Base-by-base conservation (phyloP, 768 basidiomycete genomes). In the Pholiota molesta region DNA sequence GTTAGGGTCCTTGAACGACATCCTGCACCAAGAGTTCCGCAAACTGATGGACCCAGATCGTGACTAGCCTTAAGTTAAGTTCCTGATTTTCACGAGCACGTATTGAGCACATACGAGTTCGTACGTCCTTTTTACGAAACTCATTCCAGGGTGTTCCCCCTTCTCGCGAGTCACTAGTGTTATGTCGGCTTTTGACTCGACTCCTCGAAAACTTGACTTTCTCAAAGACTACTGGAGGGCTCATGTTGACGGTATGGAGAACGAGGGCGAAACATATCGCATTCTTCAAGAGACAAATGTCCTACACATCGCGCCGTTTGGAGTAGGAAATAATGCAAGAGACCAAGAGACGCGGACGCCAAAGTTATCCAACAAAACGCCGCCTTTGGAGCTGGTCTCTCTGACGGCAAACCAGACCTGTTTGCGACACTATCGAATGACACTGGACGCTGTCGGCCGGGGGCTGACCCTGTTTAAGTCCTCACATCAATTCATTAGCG, bases 161-260 rank as follows among this genome's bases (percentile, higher is more conserved):
- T 26, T 26, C 26, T 26, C 4, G 26, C 26, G 26, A n/a, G n/a
- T n/a, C n/a, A n/a, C n/a, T n/a, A n/a, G n/a, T n/a, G n/a, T n/a
- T n/a, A n/a, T n/a, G n/a, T n/a, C n/a, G n/a, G 72, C 65, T 4
- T 66, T 64, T 17, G 63, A 71, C 55, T 37, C 61, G 39, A 33
- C 6, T 19, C 54, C 45, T 33, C 44, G 52, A 5, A 35, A 55
- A 47, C 39, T 71, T 4, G 71, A 71, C 16, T 74, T 69, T 58
- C 51, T 74, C 29, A 74, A 74, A 57, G 74, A 75, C 57, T 66
- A 58, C 51, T 74, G 73, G 73, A 58, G 71, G 19, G 35, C 55
- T 1, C 52, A 42, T 19, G 47, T 63, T 39, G 40, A 28, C 16
- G n/a, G 5, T 19, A 10, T 42, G n/a, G 17, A 16, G 40, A 61